Percentiles rank a stretch among this genome's conserved stretches.
Conservation (phyloP, 2,329 filamentous ascomycete genomes). For the Sarocladium kiliense region DNA sequence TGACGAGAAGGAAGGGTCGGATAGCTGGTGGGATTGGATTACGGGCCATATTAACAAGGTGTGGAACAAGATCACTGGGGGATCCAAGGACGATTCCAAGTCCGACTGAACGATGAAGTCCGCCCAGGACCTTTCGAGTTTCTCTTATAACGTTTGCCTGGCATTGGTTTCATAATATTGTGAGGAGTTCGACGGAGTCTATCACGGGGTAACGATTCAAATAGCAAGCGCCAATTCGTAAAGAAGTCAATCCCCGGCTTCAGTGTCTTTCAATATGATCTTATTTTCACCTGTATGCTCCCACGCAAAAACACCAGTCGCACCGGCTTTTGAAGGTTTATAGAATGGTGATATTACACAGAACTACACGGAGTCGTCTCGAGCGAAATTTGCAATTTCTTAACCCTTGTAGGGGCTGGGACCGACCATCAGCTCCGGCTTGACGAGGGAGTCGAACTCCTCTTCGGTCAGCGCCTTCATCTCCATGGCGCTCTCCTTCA, state of each 20-base stretch:
- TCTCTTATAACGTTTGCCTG: too few relatives aligned
- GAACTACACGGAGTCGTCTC: not conserved
- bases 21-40: slow-evolving; percentile 43
- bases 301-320: not conserved
- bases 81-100: slow-evolving; percentile 10
- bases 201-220: too few relatives aligned
- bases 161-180: too few relatives aligned
- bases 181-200: too few relatives aligned
- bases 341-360: not conserved
- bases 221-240: too few relatives aligned
- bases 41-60: slow-evolving; percentile 39
- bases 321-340: not conserved
- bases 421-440: slow-evolving; percentile 91
- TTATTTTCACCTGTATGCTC: not conserved
- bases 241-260: too few relatives aligned
- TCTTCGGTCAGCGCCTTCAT: slow-evolving; percentile 81
- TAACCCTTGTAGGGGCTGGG: slow-evolving; percentile 58
- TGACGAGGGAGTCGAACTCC: slow-evolving; percentile 86
- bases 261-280: too few relatives aligned
- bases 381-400: not conserved
- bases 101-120: not conserved
- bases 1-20: slow-evolving; percentile 22
- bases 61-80: slow-evolving; percentile 39
- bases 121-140: too few relatives aligned
- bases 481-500: slow-evolving; percentile 93